A percentile compares a stretch with the other conserved stretches of the same genome.
Conservation (phyloP, 1,284 basidiomycete species). For the Sanghuangporus weigelae region DNA sequence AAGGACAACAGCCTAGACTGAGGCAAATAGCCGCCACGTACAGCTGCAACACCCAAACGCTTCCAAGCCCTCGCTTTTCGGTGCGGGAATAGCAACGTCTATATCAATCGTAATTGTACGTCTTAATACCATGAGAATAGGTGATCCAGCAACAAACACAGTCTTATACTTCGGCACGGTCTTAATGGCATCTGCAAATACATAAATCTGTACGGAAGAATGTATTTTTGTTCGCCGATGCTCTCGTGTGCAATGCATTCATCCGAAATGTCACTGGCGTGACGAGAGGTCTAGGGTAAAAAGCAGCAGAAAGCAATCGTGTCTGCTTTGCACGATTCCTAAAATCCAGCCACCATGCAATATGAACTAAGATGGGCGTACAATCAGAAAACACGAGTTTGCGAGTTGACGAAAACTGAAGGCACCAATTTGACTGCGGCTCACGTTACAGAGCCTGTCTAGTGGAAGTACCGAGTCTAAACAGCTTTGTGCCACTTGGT, state of each 20-base stretch:
- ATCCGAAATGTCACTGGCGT: not conserved
- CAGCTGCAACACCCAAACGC: conserved; percentile 45
- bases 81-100: conserved; percentile 31
- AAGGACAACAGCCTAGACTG: conserved; percentile 55
- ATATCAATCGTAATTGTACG: conserved; percentile 41
- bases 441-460: too few relatives aligned
- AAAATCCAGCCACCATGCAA: too few relatives aligned
- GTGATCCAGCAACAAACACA: not conserved
- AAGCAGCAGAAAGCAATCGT: not conserved
- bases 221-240: not conserved
- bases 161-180: conserved; percentile 6
- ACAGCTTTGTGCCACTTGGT: too few relatives aligned
- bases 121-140: conserved; percentile 18
- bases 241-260: conserved; percentile 12
- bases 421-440: too few relatives aligned
- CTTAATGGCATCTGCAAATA: conserved; percentile 4
- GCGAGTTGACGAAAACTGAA: too few relatives aligned
- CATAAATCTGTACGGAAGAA: conserved; percentile 13
- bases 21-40: conserved; percentile 25
- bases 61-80: conserved; percentile 42
- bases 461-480: too few relatives aligned
- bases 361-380: too few relatives aligned
- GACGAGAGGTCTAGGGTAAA: not conserved
- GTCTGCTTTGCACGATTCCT: not conserved
- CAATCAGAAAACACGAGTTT: too few relatives aligned